Conservation (phyloP, 257 asterid species). For the Solanum gracilifrons region DNA sequence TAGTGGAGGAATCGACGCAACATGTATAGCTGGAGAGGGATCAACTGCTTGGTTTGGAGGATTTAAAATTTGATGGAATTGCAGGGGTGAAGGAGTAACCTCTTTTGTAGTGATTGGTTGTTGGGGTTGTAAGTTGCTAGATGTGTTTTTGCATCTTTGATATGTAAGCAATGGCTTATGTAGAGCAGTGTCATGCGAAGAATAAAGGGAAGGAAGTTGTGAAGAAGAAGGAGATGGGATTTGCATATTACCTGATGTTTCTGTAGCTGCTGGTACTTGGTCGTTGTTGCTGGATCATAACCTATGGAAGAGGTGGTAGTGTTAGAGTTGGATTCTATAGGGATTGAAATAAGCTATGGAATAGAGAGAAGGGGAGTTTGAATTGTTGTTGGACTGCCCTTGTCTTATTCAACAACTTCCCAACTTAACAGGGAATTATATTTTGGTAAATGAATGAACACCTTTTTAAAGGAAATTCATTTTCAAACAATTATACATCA, state of each 20-base stretch:
- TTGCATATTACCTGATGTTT: background rate
- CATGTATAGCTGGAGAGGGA: background rate
- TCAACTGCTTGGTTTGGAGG: background rate
- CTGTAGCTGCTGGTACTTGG: background rate
- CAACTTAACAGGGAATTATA: slow-evolving; percentile 19
- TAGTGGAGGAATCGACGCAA: background rate
- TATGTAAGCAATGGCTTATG: background rate
- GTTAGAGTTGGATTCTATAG: background rate
- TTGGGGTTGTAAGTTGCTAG: background rate
- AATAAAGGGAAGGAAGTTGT: background rate
- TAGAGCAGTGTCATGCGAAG: no score
- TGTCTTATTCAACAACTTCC: background rate
- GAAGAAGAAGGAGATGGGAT: background rate
- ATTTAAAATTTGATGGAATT: background rate
- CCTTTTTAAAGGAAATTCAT: no score
- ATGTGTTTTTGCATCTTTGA: background rate
- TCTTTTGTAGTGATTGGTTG: background rate
- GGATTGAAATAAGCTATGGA: background rate
- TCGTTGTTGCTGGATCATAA: background rate
- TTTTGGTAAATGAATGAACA: background rate
- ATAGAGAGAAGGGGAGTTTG: background rate
- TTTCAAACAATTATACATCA: no score
- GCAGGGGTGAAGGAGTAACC: background rate
- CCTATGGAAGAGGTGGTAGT: no score
- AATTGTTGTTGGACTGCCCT: background rate